Evolutionary conservation across 2,329 filamentous ascomycete genomes (phyloP).

Genomic region (Fusarium continuum): DNA sequence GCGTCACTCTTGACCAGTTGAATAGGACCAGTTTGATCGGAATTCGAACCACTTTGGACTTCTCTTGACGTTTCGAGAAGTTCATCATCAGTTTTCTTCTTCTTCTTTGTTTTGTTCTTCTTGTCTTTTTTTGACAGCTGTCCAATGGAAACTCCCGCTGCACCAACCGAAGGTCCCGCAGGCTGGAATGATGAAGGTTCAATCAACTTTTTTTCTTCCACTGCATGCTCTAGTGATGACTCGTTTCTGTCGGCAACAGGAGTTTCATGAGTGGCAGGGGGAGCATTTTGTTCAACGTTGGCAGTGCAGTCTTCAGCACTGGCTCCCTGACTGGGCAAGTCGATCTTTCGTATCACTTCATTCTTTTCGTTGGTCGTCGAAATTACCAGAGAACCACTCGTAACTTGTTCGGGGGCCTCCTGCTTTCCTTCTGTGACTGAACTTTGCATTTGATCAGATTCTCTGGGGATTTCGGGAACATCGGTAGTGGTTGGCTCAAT

Average conservation of each 20-base stretch:
- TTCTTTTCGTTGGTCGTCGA: background rate
- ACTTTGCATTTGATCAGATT: background rate
- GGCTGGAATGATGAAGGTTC: background rate
- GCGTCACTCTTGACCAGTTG: background rate
- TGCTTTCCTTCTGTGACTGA: background rate
- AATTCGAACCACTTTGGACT: background rate
- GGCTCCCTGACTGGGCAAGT: background rate
- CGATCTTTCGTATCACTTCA: background rate
- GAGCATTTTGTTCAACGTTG: background rate
- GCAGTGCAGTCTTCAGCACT: background rate
- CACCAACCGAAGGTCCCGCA: background rate
- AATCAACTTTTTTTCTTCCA: background rate
- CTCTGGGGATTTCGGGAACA: background rate
- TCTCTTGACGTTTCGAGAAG: background rate
- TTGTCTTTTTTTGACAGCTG: slow-evolving; percentile 43
- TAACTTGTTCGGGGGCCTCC: background rate
- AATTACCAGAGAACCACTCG: background rate
- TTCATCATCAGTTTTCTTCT: slow-evolving; percentile 20
- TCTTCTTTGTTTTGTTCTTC: slow-evolving; percentile 47
- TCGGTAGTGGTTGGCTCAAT: background rate
- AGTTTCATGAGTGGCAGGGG: background rate
- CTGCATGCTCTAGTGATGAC: background rate
- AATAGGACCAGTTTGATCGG: background rate
- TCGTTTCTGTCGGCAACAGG: background rate
- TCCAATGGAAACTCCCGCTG: background rate